These are phyloP conservation scores for Phytomonas sp. DNA, from an alignment of 208 protist species.

Conservation along the genomic window DNA sequence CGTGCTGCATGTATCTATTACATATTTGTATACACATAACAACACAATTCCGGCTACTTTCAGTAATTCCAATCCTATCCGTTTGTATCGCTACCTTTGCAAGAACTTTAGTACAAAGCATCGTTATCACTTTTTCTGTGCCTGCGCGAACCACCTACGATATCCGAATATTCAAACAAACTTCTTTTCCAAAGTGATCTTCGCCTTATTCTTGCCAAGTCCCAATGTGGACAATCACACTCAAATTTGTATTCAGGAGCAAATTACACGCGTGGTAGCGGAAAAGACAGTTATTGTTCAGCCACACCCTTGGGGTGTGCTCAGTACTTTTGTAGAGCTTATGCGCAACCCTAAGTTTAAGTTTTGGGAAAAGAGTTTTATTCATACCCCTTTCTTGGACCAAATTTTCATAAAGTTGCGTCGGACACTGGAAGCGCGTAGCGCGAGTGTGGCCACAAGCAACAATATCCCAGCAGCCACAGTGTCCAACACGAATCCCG, in stretches of 20 bases:
- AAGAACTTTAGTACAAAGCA: slow-evolving; percentile 87
- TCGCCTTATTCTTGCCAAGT: slow-evolving; percentile 93
- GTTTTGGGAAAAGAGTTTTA: slow-evolving; percentile 95
- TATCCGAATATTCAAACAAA: slow-evolving; percentile 99
- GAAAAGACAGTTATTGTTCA: slow-evolving; percentile 97
- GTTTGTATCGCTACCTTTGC: slow-evolving; percentile 93
- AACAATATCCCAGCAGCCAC: slow-evolving; percentile 16
- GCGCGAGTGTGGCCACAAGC: slow-evolving; percentile 3
- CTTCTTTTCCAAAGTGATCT: slow-evolving; percentile 96
- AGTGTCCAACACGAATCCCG: not conserved
- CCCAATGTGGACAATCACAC: slow-evolving; percentile 32
- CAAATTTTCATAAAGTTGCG: slow-evolving; percentile 92
- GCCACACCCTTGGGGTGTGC: slow-evolving; percentile 98
- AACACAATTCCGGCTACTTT: slow-evolving; percentile 25
- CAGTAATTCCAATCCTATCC: slow-evolving; percentile 82
- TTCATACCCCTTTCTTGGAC: slow-evolving; percentile 65
- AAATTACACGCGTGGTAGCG: slow-evolving; percentile 93
- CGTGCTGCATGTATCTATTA: slow-evolving; percentile 93
- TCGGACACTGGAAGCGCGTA: slow-evolving; percentile 44
- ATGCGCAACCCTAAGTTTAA: slow-evolving; percentile 94
- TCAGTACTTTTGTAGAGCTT: slow-evolving; percentile 99
- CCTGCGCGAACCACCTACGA: slow-evolving; percentile 97
- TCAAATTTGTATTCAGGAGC: slow-evolving; percentile 93
- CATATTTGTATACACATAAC: slow-evolving; percentile 36
- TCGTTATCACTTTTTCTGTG: slow-evolving; percentile 95